Conservation (phyloP, 371 early-diverging fungal genomes). For the Chytridiales sp. region DNA sequence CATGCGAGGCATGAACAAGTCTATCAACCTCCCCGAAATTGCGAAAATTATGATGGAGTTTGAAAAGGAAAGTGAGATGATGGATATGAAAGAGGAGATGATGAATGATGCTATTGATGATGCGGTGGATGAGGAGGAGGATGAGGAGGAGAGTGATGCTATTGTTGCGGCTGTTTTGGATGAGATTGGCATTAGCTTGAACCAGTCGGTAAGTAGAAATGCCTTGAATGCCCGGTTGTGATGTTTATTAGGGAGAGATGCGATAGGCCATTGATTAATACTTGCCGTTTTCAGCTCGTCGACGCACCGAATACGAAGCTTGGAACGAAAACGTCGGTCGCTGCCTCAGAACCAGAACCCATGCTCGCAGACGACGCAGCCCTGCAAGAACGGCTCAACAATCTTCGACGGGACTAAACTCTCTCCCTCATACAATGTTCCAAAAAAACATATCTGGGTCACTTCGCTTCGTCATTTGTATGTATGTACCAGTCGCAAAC, state of each 20-base stretch:
- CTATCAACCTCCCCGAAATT: constrained; percentile 90
- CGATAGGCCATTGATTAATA: constrained; percentile 12
- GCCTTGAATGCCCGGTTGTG: constrained; percentile 11
- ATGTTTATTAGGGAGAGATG: constrained; percentile 7
- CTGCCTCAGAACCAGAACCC: constrained; percentile 43
- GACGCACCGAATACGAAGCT: constrained; percentile 61
- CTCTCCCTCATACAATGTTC: not conserved
- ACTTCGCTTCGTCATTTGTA: too few relatives aligned
- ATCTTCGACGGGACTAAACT: constrained; percentile 78
- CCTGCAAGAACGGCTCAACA: constrained; percentile 86
- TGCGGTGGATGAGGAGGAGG: constrained; percentile 90
- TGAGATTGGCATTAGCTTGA: constrained; percentile 86
- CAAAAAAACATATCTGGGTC: not conserved
- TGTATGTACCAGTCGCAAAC: too few relatives aligned
- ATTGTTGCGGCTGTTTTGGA: constrained; percentile 93
- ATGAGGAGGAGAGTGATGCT: constrained; percentile 78
- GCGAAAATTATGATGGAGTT: constrained; percentile 97
- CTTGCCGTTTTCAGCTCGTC: constrained; percentile 48
- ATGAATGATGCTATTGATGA: constrained; percentile 97
- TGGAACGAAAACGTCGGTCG: constrained; percentile 42
- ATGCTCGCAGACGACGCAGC: constrained; percentile 77
- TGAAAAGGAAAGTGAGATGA: constrained; percentile 88
- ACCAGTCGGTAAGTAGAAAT: constrained; percentile 35
- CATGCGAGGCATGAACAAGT: constrained; percentile 93
- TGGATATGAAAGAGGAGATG: constrained; percentile 99